A percentile compares a stretch with the other conserved stretches of the same genome.
Evolutionary conservation across 140 eudicot genomes (phyloP).

Genomic region (Stevia rebaudiana): DNA sequence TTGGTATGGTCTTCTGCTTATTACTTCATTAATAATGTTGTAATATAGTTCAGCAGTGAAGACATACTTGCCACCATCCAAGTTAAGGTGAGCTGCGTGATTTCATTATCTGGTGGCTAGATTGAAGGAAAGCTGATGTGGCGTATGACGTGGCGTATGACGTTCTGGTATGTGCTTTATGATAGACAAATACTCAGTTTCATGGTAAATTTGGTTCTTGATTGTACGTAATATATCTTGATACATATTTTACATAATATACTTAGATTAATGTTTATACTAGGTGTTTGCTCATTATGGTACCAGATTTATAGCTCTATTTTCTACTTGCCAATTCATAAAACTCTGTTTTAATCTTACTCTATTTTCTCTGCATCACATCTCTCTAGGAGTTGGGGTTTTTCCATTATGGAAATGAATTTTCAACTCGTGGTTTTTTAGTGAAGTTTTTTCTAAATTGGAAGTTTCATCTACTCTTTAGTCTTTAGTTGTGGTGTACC

Average conservation of each 20-base stretch:
- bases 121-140: conserved; percentile 32
- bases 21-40: conserved; percentile 28
- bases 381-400: conserved; percentile 4
- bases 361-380: background rate
- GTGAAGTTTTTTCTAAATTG: background rate
- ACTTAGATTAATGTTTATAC: conserved; percentile 4
- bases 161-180: conserved; percentile 33
- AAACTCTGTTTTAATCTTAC: background rate
- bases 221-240: conserved; percentile 19
- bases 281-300: conserved; percentile 19
- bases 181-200: conserved; percentile 48
- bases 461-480: conserved; percentile 12
- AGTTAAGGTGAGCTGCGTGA: conserved; percentile 29
- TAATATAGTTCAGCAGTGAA: conserved; percentile 33
- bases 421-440: background rate
- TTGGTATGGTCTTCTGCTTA: conserved; percentile 22
- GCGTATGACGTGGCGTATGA: conserved; percentile 28
- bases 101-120: conserved; percentile 35
- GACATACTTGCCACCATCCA: conserved; percentile 31
- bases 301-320: conserved; percentile 7
- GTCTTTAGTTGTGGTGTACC: conserved; percentile 9
- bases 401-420: background rate
- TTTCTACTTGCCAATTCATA: background rate
- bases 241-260: conserved; percentile 15
- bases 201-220: conserved; percentile 33